Base-by-base conservation (phyloP, 2,329 filamentous ascomycete genomes). In the Pseudodiploospora longispora region DNA sequence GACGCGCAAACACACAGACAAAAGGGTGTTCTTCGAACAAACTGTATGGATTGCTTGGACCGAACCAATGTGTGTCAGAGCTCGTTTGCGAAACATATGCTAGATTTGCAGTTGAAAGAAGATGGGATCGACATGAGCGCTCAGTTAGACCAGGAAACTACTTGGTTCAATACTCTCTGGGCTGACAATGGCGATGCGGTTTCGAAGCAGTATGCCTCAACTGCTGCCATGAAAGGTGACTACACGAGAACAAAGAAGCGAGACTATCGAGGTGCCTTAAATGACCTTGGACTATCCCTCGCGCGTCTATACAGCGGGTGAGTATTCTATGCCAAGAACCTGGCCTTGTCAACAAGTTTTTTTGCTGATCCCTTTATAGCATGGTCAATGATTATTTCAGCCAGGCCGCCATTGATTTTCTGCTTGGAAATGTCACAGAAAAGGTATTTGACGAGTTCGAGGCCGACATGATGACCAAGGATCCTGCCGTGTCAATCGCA, bases 21-120 rank as follows among this genome's bases (percentile, higher is more conserved):
- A 60, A 72, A 69, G 28, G 90, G 90, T 1, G 78, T 95, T 6
- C 62, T 97, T n/a, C 77, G 93, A 44, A 96, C 89, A 2, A 98
- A 98, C 59, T 98, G 93, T 63, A 97, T 98, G 93, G 93, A 98
- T 59, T 98, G 93, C 55, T 70, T 98, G 7, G 93, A 98, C 61
- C 80, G 93, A 27, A 98, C 93, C 2, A 97, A 97, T 54, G 90
- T 98, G 27, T 89, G 90, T 35, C 91, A 97, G 64, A 95, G 87
- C 58, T 93, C 89, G 0, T 90, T 90, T 59, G 93, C 80, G 5
- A 86, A 88, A 57, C 80, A 84, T 57, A 85, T 87, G 52, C 72
- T 98, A 2, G 88, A 96, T 52, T 61, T 75, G 30, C 88, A 96
- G 58, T 72, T 98, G 2, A 83, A 78, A 46, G 72, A 78, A 19